Evolutionary conservation across 176 grass and related monocot genomes (phyloP).

Genomic region (sorghum (Sorghum bicolor)): Sorghum_bicolor_NCBIv3 NC_012876.2:62608501-62609000

Average conservation of each 20-base stretch:
- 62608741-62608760: neutral
- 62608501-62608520: constrained; percentile 21
- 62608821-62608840: neutral
- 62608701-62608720: constrained; percentile 6
- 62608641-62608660: neutral
- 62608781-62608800: neutral
- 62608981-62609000: too few species aligned
- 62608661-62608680: neutral
- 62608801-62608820: neutral
- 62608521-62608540: constrained; percentile 34
- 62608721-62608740: neutral
- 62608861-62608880: neutral
- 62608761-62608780: neutral
- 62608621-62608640: constrained; percentile 8
- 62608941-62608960: neutral
- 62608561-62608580: constrained; percentile 30
- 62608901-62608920: neutral
- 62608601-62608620: constrained; percentile 25
- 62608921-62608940: neutral
- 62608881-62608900: neutral
- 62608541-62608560: constrained; percentile 25
- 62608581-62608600: constrained; percentile 1
- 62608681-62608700: constrained; percentile 8
- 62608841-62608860: neutral
- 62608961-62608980: too few species aligned